Conservation (phyloP, 2,329 filamentous ascomycete genomes). For the Parastagonospora avenae region DNA sequence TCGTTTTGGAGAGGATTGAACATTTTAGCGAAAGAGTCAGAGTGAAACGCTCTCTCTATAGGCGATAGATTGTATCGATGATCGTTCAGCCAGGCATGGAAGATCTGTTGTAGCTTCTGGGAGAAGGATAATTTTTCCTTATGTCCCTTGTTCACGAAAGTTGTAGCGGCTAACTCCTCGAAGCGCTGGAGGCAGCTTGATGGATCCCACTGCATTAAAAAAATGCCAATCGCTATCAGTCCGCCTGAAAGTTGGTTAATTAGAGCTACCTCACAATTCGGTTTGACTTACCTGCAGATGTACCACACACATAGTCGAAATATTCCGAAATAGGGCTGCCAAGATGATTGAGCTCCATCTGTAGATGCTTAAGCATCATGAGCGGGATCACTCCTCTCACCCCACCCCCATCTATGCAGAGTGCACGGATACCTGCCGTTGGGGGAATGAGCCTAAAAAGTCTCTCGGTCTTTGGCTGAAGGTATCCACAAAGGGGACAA, state of each 20-base stretch:
- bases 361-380: conserved; percentile 18
- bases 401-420: conserved; percentile 47
- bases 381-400: conserved; percentile 31
- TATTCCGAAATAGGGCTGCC: conserved; percentile 19
- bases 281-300: conserved; percentile 27
- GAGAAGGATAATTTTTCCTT: too few relatives aligned
- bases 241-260: conserved; percentile 20
- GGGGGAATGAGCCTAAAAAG: conserved; percentile 34
- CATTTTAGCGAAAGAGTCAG: neutral
- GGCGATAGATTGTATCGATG: neutral
- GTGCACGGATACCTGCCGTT: conserved; percentile 39
- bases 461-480: conserved; percentile 4
- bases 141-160: too few relatives aligned
- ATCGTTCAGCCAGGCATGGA: too few relatives aligned
- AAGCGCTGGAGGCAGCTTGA: neutral
- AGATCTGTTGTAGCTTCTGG: too few relatives aligned
- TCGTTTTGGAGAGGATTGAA: neutral
- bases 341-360: conserved; percentile 14
- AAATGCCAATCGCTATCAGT: conserved; percentile 11
- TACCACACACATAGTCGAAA: conserved; percentile 37
- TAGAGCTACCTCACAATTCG: too few relatives aligned
- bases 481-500: conserved; percentile 40
- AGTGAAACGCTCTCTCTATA: neutral
- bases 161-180: neutral
- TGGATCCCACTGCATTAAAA: neutral